Conservation (phyloP, 2,329 filamentous ascomycete genomes). For the Fusarium algeriense region DNA sequence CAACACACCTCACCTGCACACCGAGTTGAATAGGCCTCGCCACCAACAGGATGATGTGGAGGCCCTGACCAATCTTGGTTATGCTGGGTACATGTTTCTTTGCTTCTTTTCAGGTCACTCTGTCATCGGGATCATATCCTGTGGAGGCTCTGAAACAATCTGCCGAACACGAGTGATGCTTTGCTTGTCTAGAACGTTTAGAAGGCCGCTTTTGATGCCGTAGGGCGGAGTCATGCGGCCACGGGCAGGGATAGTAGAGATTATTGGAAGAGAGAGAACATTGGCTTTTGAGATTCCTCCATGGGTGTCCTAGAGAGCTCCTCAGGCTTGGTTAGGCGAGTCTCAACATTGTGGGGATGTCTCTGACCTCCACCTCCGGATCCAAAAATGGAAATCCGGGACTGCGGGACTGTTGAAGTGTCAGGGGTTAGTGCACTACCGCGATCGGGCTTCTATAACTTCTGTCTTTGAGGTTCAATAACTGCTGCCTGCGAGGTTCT, state of each 20-base stretch:
- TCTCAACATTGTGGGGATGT: conserved; percentile 31
- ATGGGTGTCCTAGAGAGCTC: conserved; percentile 13
- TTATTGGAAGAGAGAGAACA: conserved; percentile 25
- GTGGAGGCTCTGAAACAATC: conserved; percentile 23
- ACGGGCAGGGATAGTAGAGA: conserved; percentile 18
- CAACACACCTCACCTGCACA: conserved; percentile 18
- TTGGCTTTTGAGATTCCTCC: not conserved
- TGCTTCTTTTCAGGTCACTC: not conserved
- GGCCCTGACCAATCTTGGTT: not conserved
- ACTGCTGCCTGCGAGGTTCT: conserved; percentile 19
- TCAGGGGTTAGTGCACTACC: conserved; percentile 16
- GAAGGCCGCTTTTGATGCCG: conserved; percentile 23
- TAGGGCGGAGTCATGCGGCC: conserved; percentile 7
- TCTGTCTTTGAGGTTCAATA: conserved; percentile 7
- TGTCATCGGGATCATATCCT: not conserved
- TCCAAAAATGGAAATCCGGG: conserved; percentile 37
- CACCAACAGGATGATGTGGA: conserved; percentile 19
- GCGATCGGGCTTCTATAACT: conserved; percentile 10
- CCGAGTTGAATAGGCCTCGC: conserved; percentile 24
- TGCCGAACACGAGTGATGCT: conserved; percentile 33
- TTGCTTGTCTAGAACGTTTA: conserved; percentile 34
- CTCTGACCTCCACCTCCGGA: conserved; percentile 15
- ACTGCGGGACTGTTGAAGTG: conserved; percentile 6
- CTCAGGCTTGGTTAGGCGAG: not conserved
- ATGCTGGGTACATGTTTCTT: conserved; percentile 6